These are phyloP conservation scores for Salicornia ramosissima DNA, from an alignment of 148 eudicot genomes.

Conservation along the genomic window DNA sequence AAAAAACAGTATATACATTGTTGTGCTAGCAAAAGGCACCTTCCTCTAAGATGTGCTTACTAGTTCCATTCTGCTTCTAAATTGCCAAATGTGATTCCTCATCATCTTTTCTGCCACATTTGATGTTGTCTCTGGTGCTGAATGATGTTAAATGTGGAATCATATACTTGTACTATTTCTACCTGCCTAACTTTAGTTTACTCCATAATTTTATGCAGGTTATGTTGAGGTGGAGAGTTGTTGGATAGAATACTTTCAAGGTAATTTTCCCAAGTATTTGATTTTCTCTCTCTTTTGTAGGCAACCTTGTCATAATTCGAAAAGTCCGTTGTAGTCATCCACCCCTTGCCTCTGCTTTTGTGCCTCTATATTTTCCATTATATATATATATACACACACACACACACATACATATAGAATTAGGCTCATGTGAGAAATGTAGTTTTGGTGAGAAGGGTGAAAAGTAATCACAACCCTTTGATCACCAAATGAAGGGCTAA, in stretches of 20 bases:
- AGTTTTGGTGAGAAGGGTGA: too few relatives aligned
- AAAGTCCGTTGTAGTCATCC: not conserved
- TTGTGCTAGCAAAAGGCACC: not conserved
- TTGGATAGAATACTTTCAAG: constrained; percentile 88
- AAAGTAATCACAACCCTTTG: too few relatives aligned
- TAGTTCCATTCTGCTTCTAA: constrained; percentile 1
- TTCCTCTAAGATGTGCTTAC: constrained; percentile 1
- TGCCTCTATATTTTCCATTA: too few relatives aligned
- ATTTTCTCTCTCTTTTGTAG: constrained; percentile 1
- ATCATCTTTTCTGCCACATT: not conserved
- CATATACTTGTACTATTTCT: not conserved
- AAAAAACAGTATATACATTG: too few relatives aligned
- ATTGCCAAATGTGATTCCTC: not conserved
- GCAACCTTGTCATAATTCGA: not conserved
- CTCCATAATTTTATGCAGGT: constrained; percentile 42
- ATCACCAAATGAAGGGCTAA: too few relatives aligned
- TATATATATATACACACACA: too few relatives aligned
- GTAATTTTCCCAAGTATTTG: constrained; percentile 28
- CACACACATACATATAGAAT: too few relatives aligned
- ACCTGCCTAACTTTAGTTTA: not conserved
- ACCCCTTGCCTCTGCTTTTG: too few relatives aligned
- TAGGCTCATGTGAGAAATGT: too few relatives aligned
- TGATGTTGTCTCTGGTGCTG: not conserved
- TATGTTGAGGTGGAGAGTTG: constrained; percentile 98
- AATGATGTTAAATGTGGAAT: not conserved